Evolutionary conservation across 805 yeast genomes (phyloP), one percentile per base, ranked within the genome.

Genomic region (Suhomyces prunicola): DNA sequence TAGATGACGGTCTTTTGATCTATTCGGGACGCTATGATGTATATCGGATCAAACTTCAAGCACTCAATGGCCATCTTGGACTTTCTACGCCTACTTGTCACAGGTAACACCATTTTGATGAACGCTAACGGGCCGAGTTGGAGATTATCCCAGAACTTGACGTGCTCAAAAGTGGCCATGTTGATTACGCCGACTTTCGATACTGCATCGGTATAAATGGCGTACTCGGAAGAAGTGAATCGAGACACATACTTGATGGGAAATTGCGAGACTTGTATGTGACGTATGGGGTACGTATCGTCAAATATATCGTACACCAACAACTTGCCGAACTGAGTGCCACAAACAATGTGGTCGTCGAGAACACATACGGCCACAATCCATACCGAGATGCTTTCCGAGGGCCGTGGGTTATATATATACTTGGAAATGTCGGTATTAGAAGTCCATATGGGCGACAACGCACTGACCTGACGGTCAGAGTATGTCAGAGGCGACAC

Each of bases 241-340:
- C 50, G 50, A 6, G 53, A 31, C 46, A 68, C 42, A 17, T 57
- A 57, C 9, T 50, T 50, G 10, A 71, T 65, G 10, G 71, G 64
- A 46, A 67, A 65, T 31, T 57, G 63, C 0, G 73, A 67, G 23
- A 68, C 52, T 19, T 60, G 51, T 8, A 50, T 29, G 2, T 46
- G 47, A 23, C 51, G 56, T 2, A 57, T 19, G 1, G 65, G 66
- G 15, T 55, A 45, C 5, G 47, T 54, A n/a, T 53, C 62, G 10
- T 54, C 54, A 9, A 36, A 24, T 1, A 54, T 47, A 29, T 64
- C 54, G 47, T 65, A 68, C 8, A 66, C 49, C 40, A 62, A 22
- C 26, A 71, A 44, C 23, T 57, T 56, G 15, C 76, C 76, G 57
- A 67, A 67, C 50, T 70, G 72, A 3, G 68, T 63, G 2, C 74